phyloP scores from a whole-genome alignment of 75 land plant genomes.

The Sequoia sempervirens region DNA sequence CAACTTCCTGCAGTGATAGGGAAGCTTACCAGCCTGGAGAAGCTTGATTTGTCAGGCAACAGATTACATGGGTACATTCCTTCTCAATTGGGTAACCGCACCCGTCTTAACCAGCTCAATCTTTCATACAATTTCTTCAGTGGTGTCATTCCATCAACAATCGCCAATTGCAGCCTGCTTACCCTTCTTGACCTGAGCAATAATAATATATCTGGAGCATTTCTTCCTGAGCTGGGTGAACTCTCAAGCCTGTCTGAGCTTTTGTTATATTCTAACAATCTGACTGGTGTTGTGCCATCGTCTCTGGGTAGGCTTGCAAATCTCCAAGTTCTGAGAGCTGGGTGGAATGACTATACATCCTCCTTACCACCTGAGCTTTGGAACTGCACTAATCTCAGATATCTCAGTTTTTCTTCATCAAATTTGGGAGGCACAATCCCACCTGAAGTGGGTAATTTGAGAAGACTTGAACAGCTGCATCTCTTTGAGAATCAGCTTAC shows the following conservation, averaged over 20 bases:
- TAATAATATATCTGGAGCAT: conserved; percentile 32
- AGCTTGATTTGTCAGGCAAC: conserved; percentile 28
- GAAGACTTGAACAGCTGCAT: conserved; percentile 23
- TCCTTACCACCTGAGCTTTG: conserved; percentile 39
- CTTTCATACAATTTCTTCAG: conserved; percentile 26
- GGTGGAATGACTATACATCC: conserved; percentile 29
- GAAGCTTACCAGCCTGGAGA: conserved; percentile 20
- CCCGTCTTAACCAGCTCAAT: conserved; percentile 22
- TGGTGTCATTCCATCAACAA: conserved; percentile 23
- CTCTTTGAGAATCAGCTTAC: conserved; percentile 39
- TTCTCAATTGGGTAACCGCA: conserved; percentile 16
- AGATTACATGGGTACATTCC: conserved; percentile 36
- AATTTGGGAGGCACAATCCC: conserved; percentile 48
- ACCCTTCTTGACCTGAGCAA: conserved; percentile 21
- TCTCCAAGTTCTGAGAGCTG: conserved; percentile 31
- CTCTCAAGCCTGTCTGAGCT: conserved; percentile 28
- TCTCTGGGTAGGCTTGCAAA: conserved; percentile 34
- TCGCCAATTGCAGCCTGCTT: conserved; percentile 30
- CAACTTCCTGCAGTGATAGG: conserved; percentile 18
- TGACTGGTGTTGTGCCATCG: conserved; percentile 38
- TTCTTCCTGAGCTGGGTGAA: conserved; percentile 35
- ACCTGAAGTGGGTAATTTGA: conserved; percentile 23
- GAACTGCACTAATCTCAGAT: conserved; percentile 25
- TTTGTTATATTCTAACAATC: conserved; percentile 16
- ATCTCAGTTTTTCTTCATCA: conserved; percentile 43